phyloP scores from a whole-genome alignment of 163 green algal species.

The Picocystis sp. region DNA sequence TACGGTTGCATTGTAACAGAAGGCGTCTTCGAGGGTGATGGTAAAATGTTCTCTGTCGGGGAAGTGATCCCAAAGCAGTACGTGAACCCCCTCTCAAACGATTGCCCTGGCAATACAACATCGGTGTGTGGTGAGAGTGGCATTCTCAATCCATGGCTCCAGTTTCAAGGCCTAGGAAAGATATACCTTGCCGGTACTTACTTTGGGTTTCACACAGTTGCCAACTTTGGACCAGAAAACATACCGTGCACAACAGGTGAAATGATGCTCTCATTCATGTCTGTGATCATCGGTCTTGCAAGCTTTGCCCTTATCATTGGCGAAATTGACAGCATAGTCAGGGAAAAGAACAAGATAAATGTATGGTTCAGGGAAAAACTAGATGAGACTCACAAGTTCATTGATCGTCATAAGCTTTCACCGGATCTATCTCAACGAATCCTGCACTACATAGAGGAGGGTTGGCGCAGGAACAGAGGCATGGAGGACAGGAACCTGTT shows the following conservation, averaged over 20 bases:
- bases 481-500: too few species aligned
- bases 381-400: not conserved
- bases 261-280: constrained; percentile 1
- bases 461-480: too few species aligned
- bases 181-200: not conserved
- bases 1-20: too few species aligned
- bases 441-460: too few species aligned
- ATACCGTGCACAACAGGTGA: not conserved
- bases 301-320: constrained; percentile 2
- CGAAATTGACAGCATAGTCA: not conserved
- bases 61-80: not conserved
- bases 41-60: too few species aligned
- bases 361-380: not conserved
- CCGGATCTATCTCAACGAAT: too few species aligned
- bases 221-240: not conserved
- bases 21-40: too few species aligned
- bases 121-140: not conserved
- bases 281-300: not conserved
- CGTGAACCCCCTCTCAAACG: not conserved
- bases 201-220: constrained; percentile 1
- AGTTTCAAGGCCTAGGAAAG: too few species aligned
- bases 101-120: not conserved
- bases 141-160: not conserved
- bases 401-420: too few species aligned
- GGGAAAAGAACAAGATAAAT: constrained; percentile 1